Conservation (phyloP, 257 asterid species). For the Nicotiana tomentosiformis region DNA sequence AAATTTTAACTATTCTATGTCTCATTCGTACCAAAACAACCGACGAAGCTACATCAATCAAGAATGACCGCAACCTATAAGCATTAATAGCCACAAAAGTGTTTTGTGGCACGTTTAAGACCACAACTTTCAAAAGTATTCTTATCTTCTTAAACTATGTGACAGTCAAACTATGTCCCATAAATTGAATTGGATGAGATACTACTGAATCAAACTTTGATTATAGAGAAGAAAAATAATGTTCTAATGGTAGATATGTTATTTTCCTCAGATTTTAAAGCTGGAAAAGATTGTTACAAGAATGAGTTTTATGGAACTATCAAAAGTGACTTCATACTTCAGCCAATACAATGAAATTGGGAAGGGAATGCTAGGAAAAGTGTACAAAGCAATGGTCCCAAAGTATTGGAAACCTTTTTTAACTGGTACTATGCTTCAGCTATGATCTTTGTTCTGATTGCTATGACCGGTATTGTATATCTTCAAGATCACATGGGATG, state of each 20-base stretch:
- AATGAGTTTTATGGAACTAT: constrained; percentile 1
- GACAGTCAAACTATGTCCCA: not conserved
- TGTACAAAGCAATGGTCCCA: not conserved
- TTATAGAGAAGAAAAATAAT: not conserved
- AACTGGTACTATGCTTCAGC: constrained; percentile 62
- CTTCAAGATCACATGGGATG: constrained; percentile 63
- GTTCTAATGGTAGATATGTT: not conserved
- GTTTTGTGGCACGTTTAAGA: not conserved
- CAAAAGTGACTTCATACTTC: not conserved
- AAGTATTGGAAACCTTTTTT: constrained; percentile 45
- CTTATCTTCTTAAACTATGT: not conserved
- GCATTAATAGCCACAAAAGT: not conserved
- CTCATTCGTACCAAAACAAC: too few species aligned
- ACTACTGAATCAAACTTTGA: not conserved
- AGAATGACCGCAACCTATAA: not conserved
- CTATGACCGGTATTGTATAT: constrained; percentile 50
- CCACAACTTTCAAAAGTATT: accelerated
- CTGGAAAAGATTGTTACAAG: not conserved
- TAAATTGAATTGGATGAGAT: not conserved
- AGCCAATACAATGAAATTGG: not conserved
- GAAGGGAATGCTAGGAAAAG: not conserved
- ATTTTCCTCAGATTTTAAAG: not conserved
- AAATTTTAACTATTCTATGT: too few species aligned
- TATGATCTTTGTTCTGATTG: constrained; percentile 37
- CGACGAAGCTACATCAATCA: too few species aligned